phyloP scores from a whole-genome alignment of 2,329 filamentous ascomycete species.

The Fulvia fulva region DNA sequence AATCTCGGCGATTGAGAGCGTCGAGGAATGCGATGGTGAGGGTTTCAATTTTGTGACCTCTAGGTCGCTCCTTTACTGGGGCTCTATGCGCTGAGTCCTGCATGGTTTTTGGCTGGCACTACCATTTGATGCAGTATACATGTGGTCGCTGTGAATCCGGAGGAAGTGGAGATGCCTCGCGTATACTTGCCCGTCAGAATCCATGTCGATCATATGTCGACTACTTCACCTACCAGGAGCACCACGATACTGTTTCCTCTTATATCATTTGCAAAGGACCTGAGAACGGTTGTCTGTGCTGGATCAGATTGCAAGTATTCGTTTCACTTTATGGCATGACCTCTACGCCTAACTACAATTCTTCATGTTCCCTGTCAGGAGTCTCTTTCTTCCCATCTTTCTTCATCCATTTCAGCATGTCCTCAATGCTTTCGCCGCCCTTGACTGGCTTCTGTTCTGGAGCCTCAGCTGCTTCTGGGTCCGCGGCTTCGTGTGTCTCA shows the following conservation, averaged over 20 bases:
- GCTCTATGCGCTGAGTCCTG: neutral
- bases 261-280: no score
- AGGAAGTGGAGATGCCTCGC: neutral
- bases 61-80: neutral
- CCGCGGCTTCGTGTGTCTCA: neutral
- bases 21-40: neutral
- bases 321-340: neutral
- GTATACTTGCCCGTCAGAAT: neutral
- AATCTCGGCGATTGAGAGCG: neutral
- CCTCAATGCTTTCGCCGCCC: slow-evolving; percentile 21
- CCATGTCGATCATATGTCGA: neutral
- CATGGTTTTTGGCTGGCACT: neutral
- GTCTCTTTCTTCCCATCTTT: slow-evolving; percentile 11
- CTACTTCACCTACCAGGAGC: neutral
- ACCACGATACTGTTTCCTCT: no score
- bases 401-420: slow-evolving; percentile 22
- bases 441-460: slow-evolving; percentile 11
- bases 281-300: no score
- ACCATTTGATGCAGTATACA: neutral
- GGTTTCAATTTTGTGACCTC: neutral
- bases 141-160: neutral
- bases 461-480: neutral
- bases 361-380: slow-evolving; percentile 11
- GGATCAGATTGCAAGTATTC: neutral
- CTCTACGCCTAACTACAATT: slow-evolving; percentile 12